Evolutionary conservation across 495 filamentous ascomycete genomes (phyloP), one percentile per base, ranked within the genome.

Genomic region (Aspergillus asperescens): DNA sequence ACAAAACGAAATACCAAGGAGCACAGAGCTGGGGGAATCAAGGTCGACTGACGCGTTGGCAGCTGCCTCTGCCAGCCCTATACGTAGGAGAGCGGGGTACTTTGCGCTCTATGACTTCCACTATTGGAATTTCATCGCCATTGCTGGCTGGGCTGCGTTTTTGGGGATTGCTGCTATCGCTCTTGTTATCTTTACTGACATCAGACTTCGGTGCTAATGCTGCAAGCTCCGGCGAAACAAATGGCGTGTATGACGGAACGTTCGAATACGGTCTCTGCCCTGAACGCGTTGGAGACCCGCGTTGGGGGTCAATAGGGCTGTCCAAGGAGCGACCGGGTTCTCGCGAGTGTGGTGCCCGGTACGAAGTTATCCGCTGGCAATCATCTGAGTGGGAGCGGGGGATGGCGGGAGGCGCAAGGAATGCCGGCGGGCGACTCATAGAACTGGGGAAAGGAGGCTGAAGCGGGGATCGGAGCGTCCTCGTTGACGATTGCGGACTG

Each of bases 351-450:
- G 67, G 59, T 22, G 57, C 56, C 44, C 56, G 76, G 64, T 73
- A 69, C 25, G 72, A 60, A 32, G 76, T 62, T 4, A 64, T 63
- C 74, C 76, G 77, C 43, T 72, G 67, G 1, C 65, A 66, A 59
- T 78, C 74, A 41, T 78, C 74, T 31, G 71, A 69, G 15, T 74
- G 62, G 19, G 74, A 63, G 24, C 69, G 71, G 7, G 58, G 20
- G 39, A 60, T 65, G 22, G 66, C 38, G 12, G 66, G 43, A 19
- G 51, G 50, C 34, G 51, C 58, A 29, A 63, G 58, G 51, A 71
- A 65, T 5, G 66, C 60, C 25, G 64, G 63, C 15, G 61, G 55
- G 19, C 63, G 62, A 37, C 54, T 55, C 41, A 65, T 63, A 7
- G 64, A 56, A 4, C 54, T 48, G 7, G 55, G 50, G n/a, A 64